Conservation (phyloP, 768 basidiomycete species). For the Auricularia sp. region DNA sequence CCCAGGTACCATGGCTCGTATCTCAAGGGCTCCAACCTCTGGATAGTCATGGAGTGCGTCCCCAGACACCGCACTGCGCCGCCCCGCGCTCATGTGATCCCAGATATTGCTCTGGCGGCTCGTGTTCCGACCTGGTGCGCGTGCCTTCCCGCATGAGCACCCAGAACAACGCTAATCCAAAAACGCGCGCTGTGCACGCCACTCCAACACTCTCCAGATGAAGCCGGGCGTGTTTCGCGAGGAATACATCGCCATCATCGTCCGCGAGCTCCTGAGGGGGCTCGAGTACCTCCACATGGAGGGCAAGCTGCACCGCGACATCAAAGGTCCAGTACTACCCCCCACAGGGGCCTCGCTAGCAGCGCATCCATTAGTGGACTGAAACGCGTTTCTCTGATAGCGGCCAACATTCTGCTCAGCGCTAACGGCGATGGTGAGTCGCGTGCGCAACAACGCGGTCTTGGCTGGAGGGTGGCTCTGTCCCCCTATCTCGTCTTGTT, state of each 20-base stretch:
- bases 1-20: constrained; percentile 88
- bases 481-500: not conserved
- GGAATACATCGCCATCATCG: constrained; percentile 97
- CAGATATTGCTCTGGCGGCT: constrained; percentile 96
- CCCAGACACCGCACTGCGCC: not conserved
- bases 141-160: constrained; percentile 3
- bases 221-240: constrained; percentile 97
- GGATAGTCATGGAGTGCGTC: constrained; percentile 96
- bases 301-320: constrained; percentile 97
- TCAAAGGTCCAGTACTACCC: constrained; percentile 63
- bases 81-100: not conserved
- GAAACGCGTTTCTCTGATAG: constrained; percentile 29
- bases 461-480: not conserved
- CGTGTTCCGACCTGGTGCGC: constrained; percentile 89
- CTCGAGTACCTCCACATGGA: constrained; percentile 93
- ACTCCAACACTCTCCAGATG: constrained; percentile 48
- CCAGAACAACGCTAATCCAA: not conserved
- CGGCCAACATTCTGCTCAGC: constrained; percentile 88
- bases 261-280: constrained; percentile 83
- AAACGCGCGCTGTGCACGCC: constrained; percentile 1
- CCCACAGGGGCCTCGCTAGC: constrained; percentile 4
- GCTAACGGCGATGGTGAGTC: constrained; percentile 62
- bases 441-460: not conserved
- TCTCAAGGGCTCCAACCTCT: constrained; percentile 90
- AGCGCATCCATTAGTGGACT: not conserved